Evolutionary conservation across 1,139 yeast species (phyloP).

Genomic region (Debaryomyces psychrophilus): DNA sequence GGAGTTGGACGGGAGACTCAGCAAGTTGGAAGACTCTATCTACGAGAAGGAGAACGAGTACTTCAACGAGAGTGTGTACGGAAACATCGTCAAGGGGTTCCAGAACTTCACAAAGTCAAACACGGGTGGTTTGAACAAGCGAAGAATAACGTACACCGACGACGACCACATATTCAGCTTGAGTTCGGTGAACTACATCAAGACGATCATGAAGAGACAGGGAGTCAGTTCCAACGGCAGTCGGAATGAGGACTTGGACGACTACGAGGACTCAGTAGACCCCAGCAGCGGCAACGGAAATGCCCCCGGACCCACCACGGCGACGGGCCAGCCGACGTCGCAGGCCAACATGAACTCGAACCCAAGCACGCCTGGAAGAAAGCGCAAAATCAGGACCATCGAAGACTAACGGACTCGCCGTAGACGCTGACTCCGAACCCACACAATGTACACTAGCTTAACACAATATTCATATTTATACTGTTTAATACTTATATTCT

Average conservation of each 20-base stretch:
- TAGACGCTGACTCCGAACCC: neutral
- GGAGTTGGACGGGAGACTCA: conserved; percentile 63
- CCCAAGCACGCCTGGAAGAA: conserved; percentile 36
- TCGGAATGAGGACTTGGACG: conserved; percentile 44
- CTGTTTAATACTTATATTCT: conserved; percentile 5
- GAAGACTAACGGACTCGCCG: conserved; percentile 27
- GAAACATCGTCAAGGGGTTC: conserved; percentile 87
- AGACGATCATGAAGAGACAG: conserved; percentile 53
- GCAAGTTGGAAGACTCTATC: conserved; percentile 74
- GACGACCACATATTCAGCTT: conserved; percentile 85
- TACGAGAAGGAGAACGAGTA: conserved; percentile 81
- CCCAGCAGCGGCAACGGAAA: conserved; percentile 21
- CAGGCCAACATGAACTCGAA: conserved; percentile 10
- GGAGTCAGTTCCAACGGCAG: conserved; percentile 20
- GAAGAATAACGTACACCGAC: conserved; percentile 64
- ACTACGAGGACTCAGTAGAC: conserved; percentile 51
- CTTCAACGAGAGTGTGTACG: conserved; percentile 67
- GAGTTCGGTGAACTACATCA: conserved; percentile 73
- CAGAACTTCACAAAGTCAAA: conserved; percentile 72
- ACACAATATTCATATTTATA: neutral
- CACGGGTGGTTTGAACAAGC: conserved; percentile 45
- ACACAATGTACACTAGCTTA: conserved; percentile 1
- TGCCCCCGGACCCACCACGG: neutral
- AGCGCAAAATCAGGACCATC: conserved; percentile 36
- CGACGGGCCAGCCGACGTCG: conserved; percentile 14